Evolutionary conservation across 169 alveolate genomes (phyloP), one percentile per base, ranked within the genome.

Genomic region (Eimeria brunetti): DNA sequence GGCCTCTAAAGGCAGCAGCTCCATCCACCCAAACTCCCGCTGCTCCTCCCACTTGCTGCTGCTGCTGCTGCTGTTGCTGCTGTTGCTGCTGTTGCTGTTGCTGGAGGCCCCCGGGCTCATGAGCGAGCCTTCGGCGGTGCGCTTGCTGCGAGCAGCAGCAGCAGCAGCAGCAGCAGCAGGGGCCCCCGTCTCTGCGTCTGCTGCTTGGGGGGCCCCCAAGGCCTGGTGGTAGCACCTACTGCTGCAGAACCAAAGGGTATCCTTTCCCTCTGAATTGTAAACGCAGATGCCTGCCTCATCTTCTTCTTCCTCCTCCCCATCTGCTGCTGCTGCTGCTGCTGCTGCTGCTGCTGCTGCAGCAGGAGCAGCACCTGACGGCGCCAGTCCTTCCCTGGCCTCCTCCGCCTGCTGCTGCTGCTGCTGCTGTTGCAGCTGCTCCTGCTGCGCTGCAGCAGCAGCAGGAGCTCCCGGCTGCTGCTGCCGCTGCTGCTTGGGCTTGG

Each of bases 21-120:
- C 90, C 73, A 49, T 60, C 90, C 90, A 83, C 7, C 90, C 90
- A 83, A 51, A 83, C 75, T n/a, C 90, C 7, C 90, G 73, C 90
- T 38, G 90, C 69, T 49, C 67, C n/a, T 44, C 56, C 49, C 49
- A 75, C 14, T 3, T 53, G 73, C 73, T 83, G 90, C 33, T 83
- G 73, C 73, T 83, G 73, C 36, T 53, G 75, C 75, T 51, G 69
- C 84, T 73, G 84, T 33, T 73, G 53, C 56, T 73, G 84, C 24
- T 73, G 84, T 7, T 73, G 53, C 60, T 78, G 64, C 67, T 46
- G 88, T 58, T 75, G 85, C 60, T 75, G 85, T 24, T 49, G 7
- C 88, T 78, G 58, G 44, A 14, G 33, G 88, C 27, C 36, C 36
- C 16, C 22, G 88, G 58, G 41, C 62, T 64, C 90, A 12, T 30